Conservation (phyloP, 345 rosid genomes). For the Dimocarpus longan region DNA sequence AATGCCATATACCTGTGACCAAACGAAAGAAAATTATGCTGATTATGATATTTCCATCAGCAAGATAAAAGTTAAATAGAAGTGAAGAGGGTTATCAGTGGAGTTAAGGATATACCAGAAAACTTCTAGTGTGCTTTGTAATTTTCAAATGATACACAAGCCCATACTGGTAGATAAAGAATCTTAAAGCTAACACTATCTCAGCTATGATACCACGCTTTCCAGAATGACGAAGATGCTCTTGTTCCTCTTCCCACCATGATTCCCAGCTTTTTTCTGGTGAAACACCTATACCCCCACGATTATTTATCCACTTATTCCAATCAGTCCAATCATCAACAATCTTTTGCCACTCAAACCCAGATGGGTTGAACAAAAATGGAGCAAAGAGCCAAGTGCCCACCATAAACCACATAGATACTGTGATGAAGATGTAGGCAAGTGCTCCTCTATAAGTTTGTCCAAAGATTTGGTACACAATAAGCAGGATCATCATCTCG, state of each 20-base stretch:
- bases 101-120: constrained; percentile 56
- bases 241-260: constrained; percentile 99
- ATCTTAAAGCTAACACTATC: constrained; percentile 79
- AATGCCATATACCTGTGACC: constrained; percentile 76
- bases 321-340: constrained; percentile 99
- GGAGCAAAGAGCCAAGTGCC: constrained; percentile 99
- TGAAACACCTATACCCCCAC: constrained; percentile 96
- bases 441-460: constrained; percentile 80
- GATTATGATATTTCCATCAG: not conserved
- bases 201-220: constrained; percentile 90
- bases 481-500: constrained; percentile 92
- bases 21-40: constrained; percentile 11
- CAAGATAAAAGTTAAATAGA: not conserved
- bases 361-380: constrained; percentile 97
- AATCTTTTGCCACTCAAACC: constrained; percentile 99
- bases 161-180: constrained; percentile 95
- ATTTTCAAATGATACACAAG: constrained; percentile 85
- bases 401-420: constrained; percentile 99
- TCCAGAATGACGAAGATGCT: constrained; percentile 88
- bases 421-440: constrained; percentile 84
- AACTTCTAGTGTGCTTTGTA: constrained; percentile 50
- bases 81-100: constrained; percentile 1
- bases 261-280: constrained; percentile 99
- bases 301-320: constrained; percentile 96
- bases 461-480: constrained; percentile 87